A percentile compares a stretch with the other conserved stretches of the same genome.
These are phyloP conservation scores for Triticum aestivum DNA, from an alignment of 176 grass and related monocot species.

Conservation along the genomic window DNA sequence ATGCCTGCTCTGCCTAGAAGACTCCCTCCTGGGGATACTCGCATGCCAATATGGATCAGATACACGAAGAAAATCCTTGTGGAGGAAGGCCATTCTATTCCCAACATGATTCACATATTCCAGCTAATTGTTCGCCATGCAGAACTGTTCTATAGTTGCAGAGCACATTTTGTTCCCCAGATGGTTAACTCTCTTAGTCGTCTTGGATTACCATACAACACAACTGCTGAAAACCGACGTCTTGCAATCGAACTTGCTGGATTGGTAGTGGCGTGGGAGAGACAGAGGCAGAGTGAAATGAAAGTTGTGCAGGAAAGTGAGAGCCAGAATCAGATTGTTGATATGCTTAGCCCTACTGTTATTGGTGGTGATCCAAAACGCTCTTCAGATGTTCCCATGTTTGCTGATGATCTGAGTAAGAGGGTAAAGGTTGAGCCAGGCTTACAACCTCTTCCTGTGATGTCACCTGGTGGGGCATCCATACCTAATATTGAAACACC, in stretches of 20 bases:
- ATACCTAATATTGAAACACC: conserved; percentile 95
- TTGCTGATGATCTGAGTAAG: conserved; percentile 91
- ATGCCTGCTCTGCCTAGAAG: conserved; percentile 97
- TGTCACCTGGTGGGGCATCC: conserved; percentile 89
- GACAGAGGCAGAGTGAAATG: conserved; percentile 93
- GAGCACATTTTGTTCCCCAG: conserved; percentile 99
- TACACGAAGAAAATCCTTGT: conserved; percentile 99
- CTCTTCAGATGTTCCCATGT: conserved; percentile 51
- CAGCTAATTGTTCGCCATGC: conserved; percentile 98
- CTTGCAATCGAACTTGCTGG: conserved; percentile 99
- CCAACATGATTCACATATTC: conserved; percentile 99
- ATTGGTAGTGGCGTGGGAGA: conserved; percentile 97
- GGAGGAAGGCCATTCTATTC: conserved; percentile 99
- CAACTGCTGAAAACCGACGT: conserved; percentile 84
- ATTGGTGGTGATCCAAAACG: conserved; percentile 64
- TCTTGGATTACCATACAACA: conserved; percentile 93
- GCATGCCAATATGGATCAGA: conserved; percentile 98
- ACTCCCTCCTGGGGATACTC: conserved; percentile 86
- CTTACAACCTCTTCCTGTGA: conserved; percentile 86
- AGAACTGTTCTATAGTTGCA: conserved; percentile 95
- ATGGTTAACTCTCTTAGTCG: conserved; percentile 99
- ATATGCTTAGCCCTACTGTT: conserved; percentile 65
- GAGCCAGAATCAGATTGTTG: conserved; percentile 55
- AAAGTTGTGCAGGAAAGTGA: conserved; percentile 74
- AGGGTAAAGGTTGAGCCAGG: conserved; percentile 95